Evolutionary conservation across 768 basidiomycete genomes (phyloP).

Genomic region (Russula emetica): DNA sequence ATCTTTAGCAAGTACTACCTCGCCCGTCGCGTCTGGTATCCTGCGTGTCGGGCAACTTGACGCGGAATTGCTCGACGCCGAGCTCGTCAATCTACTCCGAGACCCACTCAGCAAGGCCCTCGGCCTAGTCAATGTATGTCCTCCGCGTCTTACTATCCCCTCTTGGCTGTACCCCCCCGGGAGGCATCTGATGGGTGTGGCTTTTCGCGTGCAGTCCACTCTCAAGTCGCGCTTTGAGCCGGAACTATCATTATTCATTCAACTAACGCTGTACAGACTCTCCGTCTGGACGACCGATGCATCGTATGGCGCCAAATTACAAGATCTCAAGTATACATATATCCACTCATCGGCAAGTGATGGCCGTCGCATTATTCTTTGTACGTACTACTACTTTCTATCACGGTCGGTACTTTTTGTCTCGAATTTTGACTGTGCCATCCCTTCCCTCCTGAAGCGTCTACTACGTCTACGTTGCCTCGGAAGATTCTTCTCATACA

Average conservation of each 20-base stretch:
- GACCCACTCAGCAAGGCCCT: slow-evolving; percentile 78
- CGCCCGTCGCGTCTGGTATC: slow-evolving; percentile 37
- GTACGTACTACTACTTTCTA: slow-evolving; percentile 27
- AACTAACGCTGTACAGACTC: slow-evolving; percentile 70
- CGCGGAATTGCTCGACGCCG: slow-evolving; percentile 83
- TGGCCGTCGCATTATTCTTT: background rate
- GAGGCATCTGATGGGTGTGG: slow-evolving; percentile 2
- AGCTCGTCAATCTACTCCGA: slow-evolving; percentile 74
- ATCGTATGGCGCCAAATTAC: slow-evolving; percentile 79
- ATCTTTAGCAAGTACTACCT: slow-evolving; percentile 35
- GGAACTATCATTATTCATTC: slow-evolving; percentile 67
- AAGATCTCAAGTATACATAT: slow-evolving; percentile 71
- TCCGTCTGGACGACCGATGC: slow-evolving; percentile 78
- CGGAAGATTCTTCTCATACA: slow-evolving; percentile 59
- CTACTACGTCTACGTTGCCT: slow-evolving; percentile 47
- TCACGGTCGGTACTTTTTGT: background rate
- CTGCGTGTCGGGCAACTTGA: slow-evolving; percentile 89
- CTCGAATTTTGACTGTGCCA: background rate
- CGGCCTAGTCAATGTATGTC: slow-evolving; percentile 54
- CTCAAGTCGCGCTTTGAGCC: slow-evolving; percentile 64
- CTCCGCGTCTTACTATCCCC: slow-evolving; percentile 28
- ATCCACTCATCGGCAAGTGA: slow-evolving; percentile 28
- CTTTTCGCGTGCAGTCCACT: slow-evolving; percentile 42
- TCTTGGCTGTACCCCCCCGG: background rate
- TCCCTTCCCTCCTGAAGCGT: slow-evolving; percentile 40